These are phyloP conservation scores for Huntiella bhutanensis DNA, from an alignment of 2,329 filamentous ascomycete species.

Conservation along the genomic window DNA sequence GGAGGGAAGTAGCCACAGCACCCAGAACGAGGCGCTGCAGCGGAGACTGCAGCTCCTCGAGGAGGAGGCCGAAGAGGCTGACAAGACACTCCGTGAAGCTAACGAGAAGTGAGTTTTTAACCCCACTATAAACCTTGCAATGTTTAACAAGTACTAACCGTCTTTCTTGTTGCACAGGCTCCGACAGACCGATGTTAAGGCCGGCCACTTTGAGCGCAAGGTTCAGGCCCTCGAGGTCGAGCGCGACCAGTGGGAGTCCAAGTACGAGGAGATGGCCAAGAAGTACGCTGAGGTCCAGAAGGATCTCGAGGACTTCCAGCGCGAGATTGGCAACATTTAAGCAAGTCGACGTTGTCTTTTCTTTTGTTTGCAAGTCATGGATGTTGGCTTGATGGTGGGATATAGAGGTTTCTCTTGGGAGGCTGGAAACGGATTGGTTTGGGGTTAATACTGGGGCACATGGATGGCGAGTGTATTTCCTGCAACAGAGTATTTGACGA, in stretches of 20 bases:
- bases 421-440: background rate
- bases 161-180: slow-evolving; percentile 38
- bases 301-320: slow-evolving; percentile 78
- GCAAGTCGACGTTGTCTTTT: slow-evolving; percentile 13
- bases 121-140: background rate
- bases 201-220: slow-evolving; percentile 97
- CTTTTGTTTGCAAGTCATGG: background rate
- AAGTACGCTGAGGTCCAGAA: slow-evolving; percentile 72
- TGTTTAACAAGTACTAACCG: background rate
- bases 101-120: slow-evolving; percentile 79
- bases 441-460: too few species aligned
- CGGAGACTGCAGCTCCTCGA: slow-evolving; percentile 88
- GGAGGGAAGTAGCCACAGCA: slow-evolving; percentile 64
- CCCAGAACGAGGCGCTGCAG: slow-evolving; percentile 80
- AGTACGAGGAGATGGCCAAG: slow-evolving; percentile 95
- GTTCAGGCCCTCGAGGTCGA: slow-evolving; percentile 87
- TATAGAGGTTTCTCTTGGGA: slow-evolving; percentile 1
- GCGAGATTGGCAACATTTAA: slow-evolving; percentile 87
- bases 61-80: slow-evolving; percentile 91
- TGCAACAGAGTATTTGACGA: too few species aligned
- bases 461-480: too few species aligned
- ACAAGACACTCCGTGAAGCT: slow-evolving; percentile 88
- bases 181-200: slow-evolving; percentile 97
- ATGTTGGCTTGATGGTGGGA: background rate
- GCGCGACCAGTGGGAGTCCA: slow-evolving; percentile 86